Conservation (phyloP, 2,329 filamentous ascomycete species). For the Drechslerella coelobrocha region DNA sequence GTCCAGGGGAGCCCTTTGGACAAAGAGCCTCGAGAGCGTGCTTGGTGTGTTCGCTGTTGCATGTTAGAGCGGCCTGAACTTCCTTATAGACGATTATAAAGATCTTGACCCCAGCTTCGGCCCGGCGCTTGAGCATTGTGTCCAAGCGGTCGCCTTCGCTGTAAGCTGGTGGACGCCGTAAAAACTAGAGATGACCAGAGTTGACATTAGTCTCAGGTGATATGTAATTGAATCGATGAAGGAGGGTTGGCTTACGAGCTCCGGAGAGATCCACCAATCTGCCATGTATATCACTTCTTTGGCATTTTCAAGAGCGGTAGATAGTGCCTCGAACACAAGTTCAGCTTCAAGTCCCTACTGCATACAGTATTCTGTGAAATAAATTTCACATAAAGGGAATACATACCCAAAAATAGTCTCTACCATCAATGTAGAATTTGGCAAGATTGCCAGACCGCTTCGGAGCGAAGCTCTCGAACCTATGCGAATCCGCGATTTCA, state of each 20-base stretch:
- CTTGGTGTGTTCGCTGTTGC: slow-evolving; percentile 92
- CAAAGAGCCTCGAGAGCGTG: slow-evolving; percentile 80
- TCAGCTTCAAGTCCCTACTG: too few species aligned
- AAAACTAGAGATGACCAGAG: slow-evolving; percentile 67
- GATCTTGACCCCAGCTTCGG: slow-evolving; percentile 92
- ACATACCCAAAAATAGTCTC: slow-evolving; percentile 84
- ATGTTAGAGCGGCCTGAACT: slow-evolving; percentile 79
- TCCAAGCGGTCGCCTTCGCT: slow-evolving; percentile 89
- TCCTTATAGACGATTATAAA: slow-evolving; percentile 93
- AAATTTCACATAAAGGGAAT: too few species aligned
- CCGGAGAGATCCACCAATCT: slow-evolving; percentile 96
- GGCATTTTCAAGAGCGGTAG: slow-evolving; percentile 84
- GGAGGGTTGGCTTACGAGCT: slow-evolving; percentile 61
- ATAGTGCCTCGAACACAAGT: slow-evolving; percentile 71
- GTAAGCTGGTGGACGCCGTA: slow-evolving; percentile 80
- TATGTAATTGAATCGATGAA: not conserved
- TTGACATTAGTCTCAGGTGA: not conserved
- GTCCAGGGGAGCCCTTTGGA: slow-evolving; percentile 78
- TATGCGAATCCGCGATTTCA: slow-evolving; percentile 73
- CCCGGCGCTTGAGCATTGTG: slow-evolving; percentile 81
- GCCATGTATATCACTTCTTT: slow-evolving; percentile 93
- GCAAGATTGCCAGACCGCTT: slow-evolving; percentile 82
- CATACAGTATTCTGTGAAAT: too few species aligned
- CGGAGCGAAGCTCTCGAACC: slow-evolving; percentile 90
- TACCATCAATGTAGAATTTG: slow-evolving; percentile 97